Conservation (phyloP, 768 basidiomycete species). For the Pulveroboletus frians region DNA sequence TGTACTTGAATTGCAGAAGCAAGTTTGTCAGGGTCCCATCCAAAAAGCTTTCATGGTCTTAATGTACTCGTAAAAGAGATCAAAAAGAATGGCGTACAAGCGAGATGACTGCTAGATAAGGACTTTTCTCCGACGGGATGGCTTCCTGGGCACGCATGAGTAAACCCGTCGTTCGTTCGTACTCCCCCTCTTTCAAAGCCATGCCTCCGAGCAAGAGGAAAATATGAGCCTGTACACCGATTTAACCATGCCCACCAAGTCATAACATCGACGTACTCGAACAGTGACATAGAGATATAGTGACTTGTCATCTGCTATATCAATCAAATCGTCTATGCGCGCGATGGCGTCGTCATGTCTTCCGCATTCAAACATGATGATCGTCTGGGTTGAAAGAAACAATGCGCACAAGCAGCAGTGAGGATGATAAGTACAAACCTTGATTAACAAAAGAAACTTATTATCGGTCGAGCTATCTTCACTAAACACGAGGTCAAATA, state of each 20-base stretch:
- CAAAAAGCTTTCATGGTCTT: slow-evolving; percentile 4
- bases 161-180: background rate
- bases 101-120: too few relatives aligned
- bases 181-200: background rate
- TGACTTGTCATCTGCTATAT: background rate
- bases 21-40: slow-evolving; percentile 12
- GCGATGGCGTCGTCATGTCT: background rate
- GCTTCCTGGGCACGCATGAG: background rate
- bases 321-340: background rate
- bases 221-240: background rate
- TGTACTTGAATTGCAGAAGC: background rate
- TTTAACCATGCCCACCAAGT: background rate
- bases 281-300: background rate
- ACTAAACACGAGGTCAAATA: slow-evolving; percentile 8
- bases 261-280: background rate
- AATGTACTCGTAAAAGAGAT: too few relatives aligned
- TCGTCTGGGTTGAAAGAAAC: background rate
- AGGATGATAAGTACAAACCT: background rate
- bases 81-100: too few relatives aligned
- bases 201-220: background rate
- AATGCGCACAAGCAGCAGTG: background rate
- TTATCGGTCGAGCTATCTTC: background rate
- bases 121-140: background rate
- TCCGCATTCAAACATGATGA: slow-evolving; percentile 5
- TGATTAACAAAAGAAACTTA: slow-evolving; percentile 10